Percentiles rank a stretch among this genome's conserved stretches.
Evolutionary conservation across 208 protist species (phyloP).

Genomic region (Wallacemonas sp.): DNA sequence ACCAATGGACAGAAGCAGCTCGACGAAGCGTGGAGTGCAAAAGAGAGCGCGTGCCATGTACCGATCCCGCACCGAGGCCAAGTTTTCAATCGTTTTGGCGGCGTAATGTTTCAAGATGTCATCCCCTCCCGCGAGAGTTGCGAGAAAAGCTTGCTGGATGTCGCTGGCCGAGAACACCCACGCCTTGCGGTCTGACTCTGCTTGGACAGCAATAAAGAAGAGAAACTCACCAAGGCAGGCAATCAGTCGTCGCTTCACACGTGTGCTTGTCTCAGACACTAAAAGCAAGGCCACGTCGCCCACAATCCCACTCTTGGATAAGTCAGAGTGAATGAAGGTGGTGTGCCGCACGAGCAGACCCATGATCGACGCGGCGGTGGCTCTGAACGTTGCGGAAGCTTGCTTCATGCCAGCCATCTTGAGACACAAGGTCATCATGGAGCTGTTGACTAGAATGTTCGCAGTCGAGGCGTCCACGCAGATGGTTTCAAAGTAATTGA

Average conservation of each 20-base stretch:
- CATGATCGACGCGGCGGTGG: slow-evolving; percentile 76
- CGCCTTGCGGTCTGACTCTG: slow-evolving; percentile 46
- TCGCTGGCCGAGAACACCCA: slow-evolving; percentile 57
- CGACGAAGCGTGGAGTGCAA: slow-evolving; percentile 46
- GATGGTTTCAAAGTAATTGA: slow-evolving; percentile 88
- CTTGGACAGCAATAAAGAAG: slow-evolving; percentile 88
- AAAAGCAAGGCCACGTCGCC: slow-evolving; percentile 55
- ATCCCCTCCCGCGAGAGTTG: slow-evolving; percentile 61
- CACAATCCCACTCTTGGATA: slow-evolving; percentile 69
- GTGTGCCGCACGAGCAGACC: slow-evolving; percentile 78
- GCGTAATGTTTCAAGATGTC: slow-evolving; percentile 89
- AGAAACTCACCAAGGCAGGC: slow-evolving; percentile 88
- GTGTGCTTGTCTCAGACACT: slow-evolving; percentile 48
- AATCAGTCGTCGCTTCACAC: slow-evolving; percentile 73
- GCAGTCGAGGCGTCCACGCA: slow-evolving; percentile 69
- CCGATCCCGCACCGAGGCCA: slow-evolving; percentile 65
- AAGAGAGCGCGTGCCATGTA: slow-evolving; percentile 55
- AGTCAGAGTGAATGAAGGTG: slow-evolving; percentile 71
- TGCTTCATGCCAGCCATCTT: slow-evolving; percentile 60
- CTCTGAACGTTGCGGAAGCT: slow-evolving; percentile 45
- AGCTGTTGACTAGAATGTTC: slow-evolving; percentile 90
- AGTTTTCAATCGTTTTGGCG: slow-evolving; percentile 90
- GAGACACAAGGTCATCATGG: slow-evolving; percentile 88
- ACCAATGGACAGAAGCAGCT: slow-evolving; percentile 69
- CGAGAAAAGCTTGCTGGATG: slow-evolving; percentile 45